Conservation (phyloP, 441 rosid species). For the Adansonia gregorii region DNA sequence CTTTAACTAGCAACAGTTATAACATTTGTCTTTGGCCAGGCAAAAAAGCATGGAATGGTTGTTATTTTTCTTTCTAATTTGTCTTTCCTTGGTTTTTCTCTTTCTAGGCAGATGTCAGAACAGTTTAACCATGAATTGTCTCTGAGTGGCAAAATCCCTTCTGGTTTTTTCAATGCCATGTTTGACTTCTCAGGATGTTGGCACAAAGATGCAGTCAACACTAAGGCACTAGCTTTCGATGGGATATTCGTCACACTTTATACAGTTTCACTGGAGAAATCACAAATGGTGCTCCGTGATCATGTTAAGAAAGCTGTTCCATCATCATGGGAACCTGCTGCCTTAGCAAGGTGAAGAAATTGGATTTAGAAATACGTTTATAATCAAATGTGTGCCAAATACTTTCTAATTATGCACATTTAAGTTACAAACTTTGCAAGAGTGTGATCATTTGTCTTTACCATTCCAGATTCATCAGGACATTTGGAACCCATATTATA, state of each 20-base stretch:
- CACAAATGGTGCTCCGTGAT: constrained; percentile 74
- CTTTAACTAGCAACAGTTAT: neutral
- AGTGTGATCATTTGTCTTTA: neutral
- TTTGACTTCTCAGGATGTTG: constrained; percentile 85
- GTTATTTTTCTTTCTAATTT: constrained; percentile 17
- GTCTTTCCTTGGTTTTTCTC: constrained; percentile 8
- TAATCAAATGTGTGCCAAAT: neutral
- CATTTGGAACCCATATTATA: constrained; percentile 86
- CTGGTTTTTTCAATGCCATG: constrained; percentile 90
- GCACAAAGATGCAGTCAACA: constrained; percentile 93
- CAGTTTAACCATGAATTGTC: constrained; percentile 93
- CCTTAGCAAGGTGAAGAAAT: constrained; percentile 76
- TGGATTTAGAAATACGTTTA: neutral
- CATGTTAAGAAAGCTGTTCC: constrained; percentile 89
- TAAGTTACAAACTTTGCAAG: neutral
- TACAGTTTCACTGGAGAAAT: constrained; percentile 82
- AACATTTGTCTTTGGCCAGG: neutral
- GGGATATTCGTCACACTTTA: constrained; percentile 86
- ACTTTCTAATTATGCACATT: neutral
- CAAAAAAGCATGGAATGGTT: neutral
- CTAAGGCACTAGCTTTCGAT: constrained; percentile 91
- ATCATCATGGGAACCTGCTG: constrained; percentile 91
- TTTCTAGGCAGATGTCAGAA: constrained; percentile 81
- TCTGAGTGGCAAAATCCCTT: constrained; percentile 90
- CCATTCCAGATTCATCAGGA: constrained; percentile 75